phyloP scores from a whole-genome alignment of 2,329 filamentous ascomycete genomes.

The Leptodontidium sp. region DNA sequence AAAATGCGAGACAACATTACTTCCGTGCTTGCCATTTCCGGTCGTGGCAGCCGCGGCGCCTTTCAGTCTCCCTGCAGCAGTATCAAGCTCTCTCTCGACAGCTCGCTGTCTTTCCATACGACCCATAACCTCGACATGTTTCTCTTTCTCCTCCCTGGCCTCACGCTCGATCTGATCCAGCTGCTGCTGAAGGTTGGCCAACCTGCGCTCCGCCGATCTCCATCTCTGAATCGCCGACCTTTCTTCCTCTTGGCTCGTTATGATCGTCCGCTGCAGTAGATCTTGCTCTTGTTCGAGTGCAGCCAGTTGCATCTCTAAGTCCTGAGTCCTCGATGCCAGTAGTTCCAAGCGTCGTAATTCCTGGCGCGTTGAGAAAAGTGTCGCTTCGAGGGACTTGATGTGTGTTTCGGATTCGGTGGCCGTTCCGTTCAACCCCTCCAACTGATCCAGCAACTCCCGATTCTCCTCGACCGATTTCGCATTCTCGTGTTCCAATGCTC shows the following conservation, averaged over 20 bases:
- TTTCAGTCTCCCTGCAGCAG: conserved; percentile 81
- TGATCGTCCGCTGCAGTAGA: conserved; percentile 72
- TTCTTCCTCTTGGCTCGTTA: conserved; percentile 75
- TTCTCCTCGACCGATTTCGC: conserved; percentile 84
- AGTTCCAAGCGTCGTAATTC: conserved; percentile 78
- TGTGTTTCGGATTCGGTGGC: conserved; percentile 82
- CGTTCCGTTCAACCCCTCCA: conserved; percentile 84
- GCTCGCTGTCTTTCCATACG: conserved; percentile 85
- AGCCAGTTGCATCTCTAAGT: conserved; percentile 81
- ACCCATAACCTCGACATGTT: conserved; percentile 80
- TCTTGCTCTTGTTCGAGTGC: conserved; percentile 84
- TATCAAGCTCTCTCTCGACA: conserved; percentile 83
- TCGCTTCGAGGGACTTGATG: conserved; percentile 78
- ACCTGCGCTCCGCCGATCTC: conserved; percentile 82
- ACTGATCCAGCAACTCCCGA: conserved; percentile 78
- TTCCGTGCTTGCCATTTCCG: conserved; percentile 64
- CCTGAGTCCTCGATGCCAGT: conserved; percentile 76
- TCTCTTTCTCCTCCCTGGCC: conserved; percentile 78
- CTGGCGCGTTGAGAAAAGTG: conserved; percentile 78
- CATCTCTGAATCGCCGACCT: conserved; percentile 82
- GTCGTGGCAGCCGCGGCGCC: conserved; percentile 73
- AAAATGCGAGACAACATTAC: conserved; percentile 88
- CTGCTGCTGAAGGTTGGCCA: conserved; percentile 84
- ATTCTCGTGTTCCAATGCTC: conserved; percentile 78
- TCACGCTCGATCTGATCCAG: conserved; percentile 89